Percentiles rank a stretch among this genome's conserved stretches.
Evolutionary conservation across 805 yeast genomes (phyloP).

Genomic region (Wickerhamomyces xylosicus): DNA sequence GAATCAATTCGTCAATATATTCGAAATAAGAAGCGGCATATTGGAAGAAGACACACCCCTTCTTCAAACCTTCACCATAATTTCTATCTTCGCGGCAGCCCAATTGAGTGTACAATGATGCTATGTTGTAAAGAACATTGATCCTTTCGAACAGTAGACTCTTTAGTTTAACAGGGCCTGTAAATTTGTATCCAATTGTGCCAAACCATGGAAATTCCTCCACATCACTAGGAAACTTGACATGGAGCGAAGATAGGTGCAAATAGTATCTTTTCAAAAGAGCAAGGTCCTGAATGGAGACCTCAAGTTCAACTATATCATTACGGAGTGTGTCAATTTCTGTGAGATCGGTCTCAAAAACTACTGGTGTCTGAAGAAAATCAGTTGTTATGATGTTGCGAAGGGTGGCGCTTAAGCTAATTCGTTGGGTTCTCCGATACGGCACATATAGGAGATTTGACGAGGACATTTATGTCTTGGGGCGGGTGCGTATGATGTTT

Average conservation of each 20-base stretch:
- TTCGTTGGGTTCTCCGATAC: slow-evolving; percentile 32
- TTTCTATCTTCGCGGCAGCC: slow-evolving; percentile 37
- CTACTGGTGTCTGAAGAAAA: slow-evolving; percentile 31
- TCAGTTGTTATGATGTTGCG: slow-evolving; percentile 37
- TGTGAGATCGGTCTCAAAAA: slow-evolving; percentile 31
- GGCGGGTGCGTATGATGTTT: not conserved
- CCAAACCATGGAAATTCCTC: slow-evolving; percentile 66
- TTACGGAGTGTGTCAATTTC: slow-evolving; percentile 35
- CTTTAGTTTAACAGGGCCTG: slow-evolving; percentile 33
- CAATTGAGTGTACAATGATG: slow-evolving; percentile 46
- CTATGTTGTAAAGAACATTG: slow-evolving; percentile 62
- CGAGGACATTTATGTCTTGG: slow-evolving; percentile 7
- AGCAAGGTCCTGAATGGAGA: slow-evolving; percentile 26
- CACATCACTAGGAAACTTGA: slow-evolving; percentile 56
- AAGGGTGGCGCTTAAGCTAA: slow-evolving; percentile 30
- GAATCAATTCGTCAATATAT: slow-evolving; percentile 46
- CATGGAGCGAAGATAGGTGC: slow-evolving; percentile 30
- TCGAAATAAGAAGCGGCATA: slow-evolving; percentile 68
- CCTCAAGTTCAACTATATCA: slow-evolving; percentile 25
- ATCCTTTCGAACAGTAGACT: slow-evolving; percentile 51
- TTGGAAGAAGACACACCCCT: slow-evolving; percentile 57
- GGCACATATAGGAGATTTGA: slow-evolving; percentile 43
- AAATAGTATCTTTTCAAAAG: slow-evolving; percentile 35
- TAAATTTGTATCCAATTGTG: slow-evolving; percentile 45
- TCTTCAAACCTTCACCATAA: slow-evolving; percentile 44